Conservation (phyloP, 176 grass and related monocot species). For the Oryza australiensis region DNA sequence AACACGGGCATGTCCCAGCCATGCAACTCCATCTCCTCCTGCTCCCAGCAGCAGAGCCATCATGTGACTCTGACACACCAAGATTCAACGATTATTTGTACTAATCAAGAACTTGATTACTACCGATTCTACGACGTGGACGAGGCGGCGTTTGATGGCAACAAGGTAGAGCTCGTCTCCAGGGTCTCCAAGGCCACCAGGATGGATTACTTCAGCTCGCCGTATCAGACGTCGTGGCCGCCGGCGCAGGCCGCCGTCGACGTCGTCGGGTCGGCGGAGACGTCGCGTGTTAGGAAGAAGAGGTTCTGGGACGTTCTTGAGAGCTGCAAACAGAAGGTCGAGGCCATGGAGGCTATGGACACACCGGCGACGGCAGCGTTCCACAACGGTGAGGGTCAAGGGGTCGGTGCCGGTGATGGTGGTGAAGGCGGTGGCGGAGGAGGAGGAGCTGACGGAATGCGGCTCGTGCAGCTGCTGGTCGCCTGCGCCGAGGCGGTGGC, state of each 20-base stretch:
- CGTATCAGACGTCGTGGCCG: conserved; percentile 34
- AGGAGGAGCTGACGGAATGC: conserved; percentile 44
- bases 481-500: conserved; percentile 79
- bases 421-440: not conserved
- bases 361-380: not conserved
- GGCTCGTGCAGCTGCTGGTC: conserved; percentile 63
- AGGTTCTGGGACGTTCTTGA: conserved; percentile 48
- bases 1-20: conserved; percentile 19
- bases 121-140: conserved; percentile 9
- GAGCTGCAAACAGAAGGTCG: conserved; percentile 68
- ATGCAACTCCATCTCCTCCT: conserved; percentile 13
- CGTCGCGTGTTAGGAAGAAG: conserved; percentile 45
- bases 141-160: conserved; percentile 36
- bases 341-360: conserved; percentile 51
- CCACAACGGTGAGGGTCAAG: not conserved
- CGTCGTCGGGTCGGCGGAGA: conserved; percentile 11
- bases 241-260: not conserved
- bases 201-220: conserved; percentile 48
- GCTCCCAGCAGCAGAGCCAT: not conserved
- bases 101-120: conserved; percentile 29
- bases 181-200: conserved; percentile 34
- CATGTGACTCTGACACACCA: not conserved
- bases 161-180: conserved; percentile 31
- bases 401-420: not conserved
- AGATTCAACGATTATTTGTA: conserved; percentile 16